Base-by-base conservation (phyloP, 192 early-diverging fungal genomes). In the Coemansia guatemalensis region DNA sequence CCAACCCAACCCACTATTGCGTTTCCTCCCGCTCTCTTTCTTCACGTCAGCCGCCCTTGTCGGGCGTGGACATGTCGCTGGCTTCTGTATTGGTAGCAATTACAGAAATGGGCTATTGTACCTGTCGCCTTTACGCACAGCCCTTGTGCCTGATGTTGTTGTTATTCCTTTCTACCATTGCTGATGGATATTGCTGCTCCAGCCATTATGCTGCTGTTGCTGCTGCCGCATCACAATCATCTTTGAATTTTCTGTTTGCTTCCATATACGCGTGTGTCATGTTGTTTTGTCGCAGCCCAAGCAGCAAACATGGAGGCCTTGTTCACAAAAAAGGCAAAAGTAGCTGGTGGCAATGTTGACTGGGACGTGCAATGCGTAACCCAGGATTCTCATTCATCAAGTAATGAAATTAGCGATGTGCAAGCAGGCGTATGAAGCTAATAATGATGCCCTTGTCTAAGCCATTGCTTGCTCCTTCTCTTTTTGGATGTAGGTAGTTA, bases 321-420 rank as follows among this genome's bases (percentile, higher is more conserved):
- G 53, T 44, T 30, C 48, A 44, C 58, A 39, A 41, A 60, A 18
- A 30, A 51, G 58, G 61, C 50, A 39, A 63, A 41, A 48, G 52
- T 49, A 65, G 23, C 29, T 53, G 33, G 64, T 24, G 55, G 58
- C 54, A 22, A 49, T 33, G 58, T 33, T 41, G 29, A 49, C 33
- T 55, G 33, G 58, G 49, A 60, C 32, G 50, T 63, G 56, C 54
- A 62, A 66, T 65, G 55, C 63, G 75, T 73, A 73, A 78, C 69
- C 60, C 48, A 58, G 56, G 66, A 77, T 66, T 61, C 50, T 60
- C 67, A 72, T 73, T 78, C 70, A 72, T 69, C 63, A 30, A 50
- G 69, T 78, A 78, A 78, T 78, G 75, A 78, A 78, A 71, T 59
- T 56, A 60, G 29, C 54, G 44, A 69, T 55, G 60, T 56, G 59